These are phyloP conservation scores for Talaromyces liani DNA, from an alignment of 495 filamentous ascomycete species.

Conservation along the genomic window DNA sequence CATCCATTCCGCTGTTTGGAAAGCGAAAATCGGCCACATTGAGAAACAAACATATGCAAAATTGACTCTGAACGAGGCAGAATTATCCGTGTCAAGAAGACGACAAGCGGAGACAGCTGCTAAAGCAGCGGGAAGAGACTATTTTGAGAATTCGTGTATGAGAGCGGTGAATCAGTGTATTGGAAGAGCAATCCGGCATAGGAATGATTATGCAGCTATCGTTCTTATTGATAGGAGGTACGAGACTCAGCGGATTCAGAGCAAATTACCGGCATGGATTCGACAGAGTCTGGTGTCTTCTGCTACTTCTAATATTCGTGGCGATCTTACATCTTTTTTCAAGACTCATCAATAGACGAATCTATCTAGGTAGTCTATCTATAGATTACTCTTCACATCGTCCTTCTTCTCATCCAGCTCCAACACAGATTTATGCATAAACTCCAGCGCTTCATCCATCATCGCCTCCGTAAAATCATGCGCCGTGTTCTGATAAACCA, in stretches of 20 bases:
- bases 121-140: slow-evolving; percentile 67
- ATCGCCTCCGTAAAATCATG: slow-evolving; percentile 71
- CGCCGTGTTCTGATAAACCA: slow-evolving; percentile 61
- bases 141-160: slow-evolving; percentile 96
- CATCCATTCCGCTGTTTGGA: slow-evolving; percentile 82
- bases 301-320: slow-evolving; percentile 18
- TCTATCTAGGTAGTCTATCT: not conserved
- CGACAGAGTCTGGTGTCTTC: slow-evolving; percentile 32
- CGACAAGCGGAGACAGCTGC: slow-evolving; percentile 18
- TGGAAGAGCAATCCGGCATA: slow-evolving; percentile 84
- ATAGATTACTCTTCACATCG: not conserved
- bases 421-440: slow-evolving; percentile 47
- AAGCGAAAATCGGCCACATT: slow-evolving; percentile 80
- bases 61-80: not conserved
- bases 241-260: slow-evolving; percentile 54
- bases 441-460: slow-evolving; percentile 60
- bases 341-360: slow-evolving; percentile 2
- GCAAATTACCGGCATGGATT: slow-evolving; percentile 89
- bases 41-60: slow-evolving; percentile 55
- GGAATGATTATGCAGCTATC: slow-evolving; percentile 82
- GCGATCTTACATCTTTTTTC: slow-evolving; percentile 33
- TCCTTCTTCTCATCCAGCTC: slow-evolving; percentile 11
- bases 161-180: slow-evolving; percentile 95
- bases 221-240: slow-evolving; percentile 78
- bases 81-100: slow-evolving; percentile 2